Evolutionary conservation across 2,329 filamentous ascomycete species (phyloP).

Genomic region (Aspergillus proliferans): DNA sequence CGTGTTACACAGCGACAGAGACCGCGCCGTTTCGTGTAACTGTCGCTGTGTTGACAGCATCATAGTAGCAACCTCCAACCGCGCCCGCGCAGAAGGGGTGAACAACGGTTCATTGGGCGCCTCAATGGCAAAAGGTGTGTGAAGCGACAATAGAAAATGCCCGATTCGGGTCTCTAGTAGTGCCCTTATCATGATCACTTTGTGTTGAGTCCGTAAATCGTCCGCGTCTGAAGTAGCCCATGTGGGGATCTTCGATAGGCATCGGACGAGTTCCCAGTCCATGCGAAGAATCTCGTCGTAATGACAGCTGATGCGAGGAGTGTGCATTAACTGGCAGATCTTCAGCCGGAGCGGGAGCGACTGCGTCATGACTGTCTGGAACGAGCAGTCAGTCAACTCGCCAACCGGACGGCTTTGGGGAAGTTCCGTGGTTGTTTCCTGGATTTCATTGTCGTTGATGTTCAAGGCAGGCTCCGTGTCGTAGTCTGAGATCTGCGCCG

Average conservation of each 20-base stretch:
- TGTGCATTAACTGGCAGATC: conserved; percentile 31
- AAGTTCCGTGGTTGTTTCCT: conserved; percentile 24
- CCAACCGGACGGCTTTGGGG: conserved; percentile 23
- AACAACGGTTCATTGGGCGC: conserved; percentile 27
- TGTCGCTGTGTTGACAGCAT: conserved; percentile 33
- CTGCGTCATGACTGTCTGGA: conserved; percentile 23
- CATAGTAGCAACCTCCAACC: conserved; percentile 31
- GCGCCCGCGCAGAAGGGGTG: conserved; percentile 27
- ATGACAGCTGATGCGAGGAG: conserved; percentile 30
- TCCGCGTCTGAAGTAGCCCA: conserved; percentile 20
- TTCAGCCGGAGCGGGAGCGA: conserved; percentile 29
- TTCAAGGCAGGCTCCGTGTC: conserved; percentile 47
- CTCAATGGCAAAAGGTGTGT: conserved; percentile 35
- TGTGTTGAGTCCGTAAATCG: conserved; percentile 19
- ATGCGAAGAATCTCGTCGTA: conserved; percentile 36
- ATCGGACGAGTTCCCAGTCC: conserved; percentile 33
- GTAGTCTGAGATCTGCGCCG: conserved; percentile 38
- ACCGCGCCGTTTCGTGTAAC: conserved; percentile 26
- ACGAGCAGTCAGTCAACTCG: conserved; percentile 35
- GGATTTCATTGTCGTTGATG: conserved; percentile 46
- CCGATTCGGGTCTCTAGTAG: conserved; percentile 31
- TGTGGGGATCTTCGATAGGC: conserved; percentile 27
- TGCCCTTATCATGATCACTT: conserved; percentile 25
- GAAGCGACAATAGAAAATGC: conserved; percentile 33
- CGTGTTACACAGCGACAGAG: conserved; percentile 28